phyloP scores from a whole-genome alignment of 352 stramenopile species.

The Pythium folliculosum region DNA sequence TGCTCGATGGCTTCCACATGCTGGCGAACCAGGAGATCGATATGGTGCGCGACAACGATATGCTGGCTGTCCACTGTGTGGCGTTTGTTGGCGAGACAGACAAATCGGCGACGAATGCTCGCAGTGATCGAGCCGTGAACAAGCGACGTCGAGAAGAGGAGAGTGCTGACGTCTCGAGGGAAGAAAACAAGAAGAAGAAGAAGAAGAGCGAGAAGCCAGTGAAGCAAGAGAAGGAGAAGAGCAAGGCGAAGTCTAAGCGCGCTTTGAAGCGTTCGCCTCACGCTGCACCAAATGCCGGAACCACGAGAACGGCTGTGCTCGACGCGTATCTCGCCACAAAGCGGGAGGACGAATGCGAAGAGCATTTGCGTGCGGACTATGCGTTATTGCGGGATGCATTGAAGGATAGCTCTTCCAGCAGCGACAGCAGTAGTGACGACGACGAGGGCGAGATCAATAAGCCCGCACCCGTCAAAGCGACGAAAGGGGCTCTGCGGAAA shows the following conservation, averaged over 20 bases:
- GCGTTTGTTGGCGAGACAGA: conserved; percentile 17
- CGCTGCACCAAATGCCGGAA: too few relatives aligned
- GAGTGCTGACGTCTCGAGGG: neutral
- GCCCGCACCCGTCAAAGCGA: neutral
- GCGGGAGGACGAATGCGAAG: neutral
- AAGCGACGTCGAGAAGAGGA: conserved; percentile 2
- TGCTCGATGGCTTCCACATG: conserved; percentile 60
- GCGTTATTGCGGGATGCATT: neutral
- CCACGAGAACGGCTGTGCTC: too few relatives aligned
- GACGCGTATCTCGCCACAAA: too few relatives aligned
- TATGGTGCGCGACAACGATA: conserved; percentile 68
- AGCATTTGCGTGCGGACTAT: neutral
- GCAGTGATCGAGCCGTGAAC: neutral
- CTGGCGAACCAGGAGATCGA: conserved; percentile 56
- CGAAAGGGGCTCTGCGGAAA: conserved; percentile 20
- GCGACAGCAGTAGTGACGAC: conserved; percentile 18
- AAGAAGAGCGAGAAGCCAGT: conserved; percentile 2
- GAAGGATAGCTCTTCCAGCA: conserved; percentile 5
- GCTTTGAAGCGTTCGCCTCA: too few relatives aligned
- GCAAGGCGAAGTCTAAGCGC: too few relatives aligned
- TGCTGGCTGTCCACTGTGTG: conserved; percentile 51
- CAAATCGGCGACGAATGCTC: neutral
- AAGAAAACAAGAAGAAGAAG: neutral
- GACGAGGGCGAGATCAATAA: conserved; percentile 1
- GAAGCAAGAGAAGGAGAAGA: neutral